Conservation (phyloP, 1,284 basidiomycete species). For the Meripilus lineatus region DNA sequence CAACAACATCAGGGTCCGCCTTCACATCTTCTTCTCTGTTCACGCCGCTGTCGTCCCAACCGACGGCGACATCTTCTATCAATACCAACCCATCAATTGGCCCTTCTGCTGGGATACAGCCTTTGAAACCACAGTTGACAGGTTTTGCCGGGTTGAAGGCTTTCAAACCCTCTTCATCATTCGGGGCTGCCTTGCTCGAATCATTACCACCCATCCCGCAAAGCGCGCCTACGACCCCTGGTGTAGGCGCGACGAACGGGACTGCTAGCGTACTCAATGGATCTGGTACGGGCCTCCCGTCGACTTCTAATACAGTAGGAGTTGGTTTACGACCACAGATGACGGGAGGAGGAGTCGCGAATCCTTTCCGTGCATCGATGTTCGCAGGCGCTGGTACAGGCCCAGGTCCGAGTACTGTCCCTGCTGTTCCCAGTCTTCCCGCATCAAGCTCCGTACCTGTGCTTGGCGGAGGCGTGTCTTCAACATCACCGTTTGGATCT, state of each 20-base stretch:
- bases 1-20: slow-evolving; percentile 40
- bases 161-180: slow-evolving; percentile 89
- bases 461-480: slow-evolving; percentile 14
- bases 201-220: slow-evolving; percentile 70
- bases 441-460: slow-evolving; percentile 11
- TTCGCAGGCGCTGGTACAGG: slow-evolving; percentile 19
- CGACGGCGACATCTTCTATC: slow-evolving; percentile 40
- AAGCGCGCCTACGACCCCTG: slow-evolving; percentile 48
- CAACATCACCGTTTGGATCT: too few relatives aligned
- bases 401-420: slow-evolving; percentile 4
- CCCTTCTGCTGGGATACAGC: slow-evolving; percentile 20
- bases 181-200: slow-evolving; percentile 79
- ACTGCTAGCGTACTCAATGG: slow-evolving; percentile 6
- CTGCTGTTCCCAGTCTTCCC: background rate
- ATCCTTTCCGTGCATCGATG: slow-evolving; percentile 66
- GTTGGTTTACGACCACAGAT: slow-evolving; percentile 68
- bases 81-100: slow-evolving; percentile 16
- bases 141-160: slow-evolving; percentile 82
- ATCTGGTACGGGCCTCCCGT: slow-evolving; percentile 19
- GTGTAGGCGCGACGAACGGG: slow-evolving; percentile 8
- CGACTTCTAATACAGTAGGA: slow-evolving; percentile 46
- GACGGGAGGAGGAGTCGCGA: slow-evolving; percentile 61
- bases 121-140: slow-evolving; percentile 72
- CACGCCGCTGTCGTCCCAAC: slow-evolving; percentile 45
- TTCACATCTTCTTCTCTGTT: slow-evolving; percentile 44